phyloP scores from a whole-genome alignment of 2,329 filamentous ascomycete genomes.

The Cordyceps javanica region DNA sequence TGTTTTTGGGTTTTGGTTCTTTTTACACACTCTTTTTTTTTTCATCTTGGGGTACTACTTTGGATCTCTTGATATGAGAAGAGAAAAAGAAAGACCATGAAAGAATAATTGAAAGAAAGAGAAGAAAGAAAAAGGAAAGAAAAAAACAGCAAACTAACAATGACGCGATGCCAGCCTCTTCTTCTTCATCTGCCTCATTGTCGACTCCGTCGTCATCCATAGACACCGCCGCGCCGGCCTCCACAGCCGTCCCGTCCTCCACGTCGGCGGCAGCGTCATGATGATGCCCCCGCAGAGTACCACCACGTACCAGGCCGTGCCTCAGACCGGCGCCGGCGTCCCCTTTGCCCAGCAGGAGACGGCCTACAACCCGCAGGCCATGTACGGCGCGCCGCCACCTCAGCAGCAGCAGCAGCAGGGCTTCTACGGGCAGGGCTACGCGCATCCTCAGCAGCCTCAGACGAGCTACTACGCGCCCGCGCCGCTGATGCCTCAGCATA shows the following conservation, averaged over 20 bases:
- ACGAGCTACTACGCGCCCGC: background rate
- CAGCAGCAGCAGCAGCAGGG: constrained; percentile 14
- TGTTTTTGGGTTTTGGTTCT: no score
- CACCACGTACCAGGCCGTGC: constrained; percentile 14
- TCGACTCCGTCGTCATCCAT: constrained; percentile 35
- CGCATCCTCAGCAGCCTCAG: constrained; percentile 14
- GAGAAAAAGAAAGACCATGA: no score
- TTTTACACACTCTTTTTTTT: background rate
- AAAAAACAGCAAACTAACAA: background rate
- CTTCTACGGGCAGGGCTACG: background rate
- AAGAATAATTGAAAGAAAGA: no score
- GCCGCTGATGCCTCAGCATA: background rate
- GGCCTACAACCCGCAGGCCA: constrained; percentile 15
- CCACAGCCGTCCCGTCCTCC: constrained; percentile 27
- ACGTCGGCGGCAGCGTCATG: background rate
- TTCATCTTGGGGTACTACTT: no score
- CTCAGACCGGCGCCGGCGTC: constrained; percentile 13
- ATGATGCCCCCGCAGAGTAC: constrained; percentile 9
- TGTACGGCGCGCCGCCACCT: constrained; percentile 12
- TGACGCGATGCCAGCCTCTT: constrained; percentile 29
- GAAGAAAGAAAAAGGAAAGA: background rate
- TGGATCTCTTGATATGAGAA: no score
- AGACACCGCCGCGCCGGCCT: constrained; percentile 39
- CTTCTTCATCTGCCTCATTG: constrained; percentile 34
- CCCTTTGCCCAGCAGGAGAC: constrained; percentile 16